A percentile compares a stretch with the other conserved stretches of the same genome.
These are phyloP conservation scores for Dianthus caryophyllus DNA, from an alignment of 148 eudicot species.

Conservation along the genomic window DNA sequence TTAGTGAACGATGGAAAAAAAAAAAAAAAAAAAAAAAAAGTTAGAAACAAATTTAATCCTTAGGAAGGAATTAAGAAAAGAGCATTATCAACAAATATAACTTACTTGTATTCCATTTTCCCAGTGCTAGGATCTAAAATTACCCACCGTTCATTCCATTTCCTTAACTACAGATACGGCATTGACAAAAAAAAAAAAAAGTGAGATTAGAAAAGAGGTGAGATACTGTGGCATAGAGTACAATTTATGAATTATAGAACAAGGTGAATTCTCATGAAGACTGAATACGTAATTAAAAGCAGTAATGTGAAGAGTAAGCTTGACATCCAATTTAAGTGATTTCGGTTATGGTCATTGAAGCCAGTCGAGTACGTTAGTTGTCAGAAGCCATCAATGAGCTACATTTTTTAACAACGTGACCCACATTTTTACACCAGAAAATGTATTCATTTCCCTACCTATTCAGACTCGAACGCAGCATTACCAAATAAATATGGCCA, in stretches of 20 bases:
- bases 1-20: neutral
- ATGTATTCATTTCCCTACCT: neutral
- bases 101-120: constrained; percentile 98
- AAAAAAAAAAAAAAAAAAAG: neutral
- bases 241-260: neutral
- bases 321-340: neutral
- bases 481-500: neutral
- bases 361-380: neutral
- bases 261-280: neutral
- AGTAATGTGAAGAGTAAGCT: neutral
- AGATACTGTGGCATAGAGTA: neutral
- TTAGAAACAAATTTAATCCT: neutral
- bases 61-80: neutral
- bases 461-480: neutral
- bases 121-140: constrained; percentile 96
- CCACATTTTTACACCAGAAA: neutral
- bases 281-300: neutral
- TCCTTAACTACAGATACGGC: constrained; percentile 53
- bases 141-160: constrained; percentile 99
- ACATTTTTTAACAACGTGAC: neutral
- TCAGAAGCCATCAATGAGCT: neutral
- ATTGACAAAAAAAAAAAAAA: neutral
- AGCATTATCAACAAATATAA: constrained; percentile 5
- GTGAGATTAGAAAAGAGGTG: constrained; percentile 1
- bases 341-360: neutral